A percentile compares a stretch with the other conserved stretches of the same genome.
These are phyloP conservation scores for Lepidium sativum DNA, from an alignment of 345 rosid species.

Conservation along the genomic window DNA sequence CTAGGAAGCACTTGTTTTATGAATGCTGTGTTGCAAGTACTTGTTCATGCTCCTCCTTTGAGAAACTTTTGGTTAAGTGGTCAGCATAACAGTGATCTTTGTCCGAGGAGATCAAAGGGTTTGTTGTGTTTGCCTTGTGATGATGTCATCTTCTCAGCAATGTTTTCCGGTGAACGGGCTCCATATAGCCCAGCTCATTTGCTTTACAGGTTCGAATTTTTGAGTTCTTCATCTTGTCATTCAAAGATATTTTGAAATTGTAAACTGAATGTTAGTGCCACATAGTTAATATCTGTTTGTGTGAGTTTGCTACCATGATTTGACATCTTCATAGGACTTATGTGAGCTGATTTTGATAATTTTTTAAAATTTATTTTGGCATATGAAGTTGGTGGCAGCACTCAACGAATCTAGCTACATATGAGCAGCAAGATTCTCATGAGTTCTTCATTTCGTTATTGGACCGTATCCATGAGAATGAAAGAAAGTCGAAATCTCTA, in stretches of 20 bases:
- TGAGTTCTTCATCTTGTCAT: background rate
- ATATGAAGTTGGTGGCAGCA: conserved; percentile 94
- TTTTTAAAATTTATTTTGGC: background rate
- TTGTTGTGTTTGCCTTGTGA: conserved; percentile 70
- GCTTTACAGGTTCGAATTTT: conserved; percentile 59
- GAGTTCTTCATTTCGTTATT: conserved; percentile 89
- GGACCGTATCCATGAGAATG: conserved; percentile 82
- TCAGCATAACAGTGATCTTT: conserved; percentile 58
- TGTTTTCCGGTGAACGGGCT: conserved; percentile 62
- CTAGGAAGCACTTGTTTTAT: conserved; percentile 86
- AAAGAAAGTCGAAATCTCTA: conserved; percentile 40
- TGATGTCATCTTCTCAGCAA: conserved; percentile 55
- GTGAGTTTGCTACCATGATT: background rate
- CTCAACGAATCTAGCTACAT: conserved; percentile 69
- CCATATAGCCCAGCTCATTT: conserved; percentile 90
- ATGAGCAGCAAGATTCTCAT: conserved; percentile 91
- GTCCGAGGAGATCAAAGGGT: conserved; percentile 34
- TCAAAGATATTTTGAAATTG: background rate
- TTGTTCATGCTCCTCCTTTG: conserved; percentile 81
- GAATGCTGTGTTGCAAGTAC: conserved; percentile 88
- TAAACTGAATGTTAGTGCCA: background rate
- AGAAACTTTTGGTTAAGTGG: conserved; percentile 66
- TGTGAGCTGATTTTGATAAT: conserved; percentile 7
- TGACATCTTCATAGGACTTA: background rate
- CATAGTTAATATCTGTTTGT: conserved; percentile 1